These are phyloP conservation scores for Sungouiozyma ichnusensis DNA, from an alignment of 805 yeast species.

Conservation along the genomic window DNA sequence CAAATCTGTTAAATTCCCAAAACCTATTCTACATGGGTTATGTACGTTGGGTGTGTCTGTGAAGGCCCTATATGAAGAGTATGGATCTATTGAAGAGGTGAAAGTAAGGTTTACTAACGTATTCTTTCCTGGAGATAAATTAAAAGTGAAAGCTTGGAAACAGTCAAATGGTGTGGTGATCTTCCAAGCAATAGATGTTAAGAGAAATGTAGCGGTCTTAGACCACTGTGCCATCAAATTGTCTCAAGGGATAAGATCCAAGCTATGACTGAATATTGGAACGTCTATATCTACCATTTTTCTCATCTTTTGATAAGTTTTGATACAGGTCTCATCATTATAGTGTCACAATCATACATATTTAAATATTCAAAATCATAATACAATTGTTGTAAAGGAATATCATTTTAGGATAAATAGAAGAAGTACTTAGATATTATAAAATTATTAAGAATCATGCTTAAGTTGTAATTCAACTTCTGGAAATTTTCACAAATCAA, in stretches of 20 bases:
- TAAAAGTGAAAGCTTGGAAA: conserved; percentile 78
- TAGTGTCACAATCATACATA: neutral
- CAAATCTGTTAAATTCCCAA: conserved; percentile 69
- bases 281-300: neutral
- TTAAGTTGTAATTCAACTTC: too few relatives aligned
- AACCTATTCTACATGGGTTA: conserved; percentile 89
- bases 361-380: too few relatives aligned
- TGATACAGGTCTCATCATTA: neutral
- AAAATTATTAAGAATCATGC: too few relatives aligned
- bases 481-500: too few relatives aligned
- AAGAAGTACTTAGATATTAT: too few relatives aligned
- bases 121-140: conserved; percentile 90
- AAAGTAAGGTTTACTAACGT: conserved; percentile 85
- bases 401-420: too few relatives aligned
- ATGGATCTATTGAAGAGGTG: conserved; percentile 71
- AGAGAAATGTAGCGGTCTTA: conserved; percentile 68
- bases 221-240: conserved; percentile 79
- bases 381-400: too few relatives aligned
- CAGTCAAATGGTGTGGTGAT: conserved; percentile 50
- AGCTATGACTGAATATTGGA: too few relatives aligned
- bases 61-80: conserved; percentile 66
- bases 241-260: conserved; percentile 20
- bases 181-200: conserved; percentile 76
- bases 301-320: neutral
- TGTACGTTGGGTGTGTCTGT: conserved; percentile 77